Percentiles rank a stretch among this genome's conserved stretches.
Conservation (phyloP, 371 early-diverging fungal species). For the Mortierella sp. region DNA sequence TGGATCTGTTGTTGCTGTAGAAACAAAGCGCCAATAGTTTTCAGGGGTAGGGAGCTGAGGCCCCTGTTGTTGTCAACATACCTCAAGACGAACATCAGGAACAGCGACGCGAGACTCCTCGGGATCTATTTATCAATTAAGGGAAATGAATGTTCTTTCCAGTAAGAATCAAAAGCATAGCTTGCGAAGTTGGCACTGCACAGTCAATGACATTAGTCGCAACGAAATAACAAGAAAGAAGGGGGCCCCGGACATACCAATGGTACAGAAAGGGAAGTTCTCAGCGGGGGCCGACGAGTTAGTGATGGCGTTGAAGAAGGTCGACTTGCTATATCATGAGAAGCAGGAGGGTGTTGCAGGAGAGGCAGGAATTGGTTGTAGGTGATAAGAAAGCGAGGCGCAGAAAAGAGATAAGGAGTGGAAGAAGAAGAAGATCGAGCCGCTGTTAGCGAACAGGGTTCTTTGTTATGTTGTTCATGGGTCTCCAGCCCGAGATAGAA, state of each 20-base stretch:
- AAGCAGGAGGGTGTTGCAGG: neutral
- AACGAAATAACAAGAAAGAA: neutral
- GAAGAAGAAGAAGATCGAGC: neutral
- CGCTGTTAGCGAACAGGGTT: slow-evolving; percentile 12
- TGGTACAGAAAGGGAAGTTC: slow-evolving; percentile 84
- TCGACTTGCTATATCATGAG: slow-evolving; percentile 76
- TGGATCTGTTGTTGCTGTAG: neutral
- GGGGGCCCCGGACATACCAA: slow-evolving; percentile 53
- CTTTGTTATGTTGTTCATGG: neutral
- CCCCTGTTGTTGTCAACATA: slow-evolving; percentile 15
- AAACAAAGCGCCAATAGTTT: neutral
- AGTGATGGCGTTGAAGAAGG: slow-evolving; percentile 94
- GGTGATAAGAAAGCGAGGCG: neutral
- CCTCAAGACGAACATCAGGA: slow-evolving; percentile 87
- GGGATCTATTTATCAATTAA: slow-evolving; percentile 68
- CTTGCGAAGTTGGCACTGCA: neutral
- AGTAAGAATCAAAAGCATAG: neutral
- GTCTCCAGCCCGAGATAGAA: neutral
- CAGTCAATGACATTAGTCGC: neutral
- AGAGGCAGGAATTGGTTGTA: neutral
- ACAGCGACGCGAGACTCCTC: slow-evolving; percentile 86
- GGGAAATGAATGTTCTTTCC: too few species aligned
- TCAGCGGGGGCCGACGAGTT: slow-evolving; percentile 84
- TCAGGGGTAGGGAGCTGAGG: neutral
- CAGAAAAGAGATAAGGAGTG: neutral